Percentiles rank a stretch among this genome's conserved stretches.
Evolutionary conservation across 192 early-diverging fungal genomes (phyloP).

Genomic region (Entomortierella beljakovae): DNA sequence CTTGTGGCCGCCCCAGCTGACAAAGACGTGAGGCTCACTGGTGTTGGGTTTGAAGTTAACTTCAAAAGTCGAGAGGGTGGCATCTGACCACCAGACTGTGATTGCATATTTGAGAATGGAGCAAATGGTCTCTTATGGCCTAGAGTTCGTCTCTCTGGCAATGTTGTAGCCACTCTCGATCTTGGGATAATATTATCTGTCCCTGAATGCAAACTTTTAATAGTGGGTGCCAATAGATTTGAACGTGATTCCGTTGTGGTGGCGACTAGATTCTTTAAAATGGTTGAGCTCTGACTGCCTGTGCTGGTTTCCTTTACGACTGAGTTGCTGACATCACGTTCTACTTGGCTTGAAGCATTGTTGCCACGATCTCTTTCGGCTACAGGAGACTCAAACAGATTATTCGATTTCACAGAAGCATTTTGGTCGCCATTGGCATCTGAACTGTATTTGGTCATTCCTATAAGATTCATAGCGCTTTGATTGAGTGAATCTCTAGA

Average conservation of each 20-base stretch:
- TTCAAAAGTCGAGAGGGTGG: constrained; percentile 25
- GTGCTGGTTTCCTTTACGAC: too few relatives aligned
- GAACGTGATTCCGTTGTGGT: not conserved
- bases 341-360: too few relatives aligned
- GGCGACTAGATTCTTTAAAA: too few relatives aligned
- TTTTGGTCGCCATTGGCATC: too few relatives aligned
- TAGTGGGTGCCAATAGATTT: not conserved
- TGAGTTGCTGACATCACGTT: too few relatives aligned
- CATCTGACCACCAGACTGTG: not conserved
- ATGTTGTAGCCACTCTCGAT: not conserved
- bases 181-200: not conserved
- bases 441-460: too few relatives aligned
- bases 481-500: too few relatives aligned
- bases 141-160: constrained; percentile 35
- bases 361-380: too few relatives aligned
- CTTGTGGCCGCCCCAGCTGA: not conserved
- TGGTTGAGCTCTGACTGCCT: too few relatives aligned
- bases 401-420: too few relatives aligned
- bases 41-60: not conserved
- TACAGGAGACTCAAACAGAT: too few relatives aligned
- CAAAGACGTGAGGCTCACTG: not conserved
- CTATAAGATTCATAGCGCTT: too few relatives aligned
- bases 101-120: not conserved
- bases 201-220: not conserved
- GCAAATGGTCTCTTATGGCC: constrained; percentile 3